Evolutionary conservation across 805 yeast genomes (phyloP), one percentile per base, ranked within the genome.

Genomic region (Zygotorulaspora sp.): DNA sequence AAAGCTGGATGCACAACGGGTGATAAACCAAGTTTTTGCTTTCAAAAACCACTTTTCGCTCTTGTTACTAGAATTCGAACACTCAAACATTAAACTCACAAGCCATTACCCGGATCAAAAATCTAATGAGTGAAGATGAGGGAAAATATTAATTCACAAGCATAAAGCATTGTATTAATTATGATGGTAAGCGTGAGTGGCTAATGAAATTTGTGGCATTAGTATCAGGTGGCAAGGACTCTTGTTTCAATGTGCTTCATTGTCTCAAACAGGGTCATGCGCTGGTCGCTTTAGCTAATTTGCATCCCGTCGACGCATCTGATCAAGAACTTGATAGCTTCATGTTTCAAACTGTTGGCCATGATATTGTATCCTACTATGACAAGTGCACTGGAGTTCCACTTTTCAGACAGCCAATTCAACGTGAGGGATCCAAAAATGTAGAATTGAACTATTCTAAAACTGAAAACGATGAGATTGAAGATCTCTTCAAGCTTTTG

Each of bases 311-410:
- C 1, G 61, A 58, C 22, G 52, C 68, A 15, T 33, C 48, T 4
- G 56, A 62, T 17, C 81, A 78, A 48, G 98, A 92, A 59, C 65
- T 92, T 37, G 97, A 92, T 58, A 85, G 96, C 37, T 90, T 82
- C 56, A 92, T 92, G 98, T 92, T 85, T 61, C 98, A 92, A 62
- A 92, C 98, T 0, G 97, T 92, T 6, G 98, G 98, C 0, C 92
- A 84, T 59, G 85, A 83, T 45, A 75, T 83, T 3, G 69, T 92
- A 2, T 71, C 74, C 0, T 61, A 66, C 36, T 86, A 89, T 53
- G 65, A 74, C 2, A 70, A 79, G 43, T 84, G 95, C 52, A 65
- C 84, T 28, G 89, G 78, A 6, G 77, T 83, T 1, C 97, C 98
- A 0, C 63, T 92, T 57, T 87, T 80, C 53, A 65, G 95, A 35